Base-by-base conservation (phyloP, 2,329 filamentous ascomycete species). In the Colletotrichum sansevieriae region DNA sequence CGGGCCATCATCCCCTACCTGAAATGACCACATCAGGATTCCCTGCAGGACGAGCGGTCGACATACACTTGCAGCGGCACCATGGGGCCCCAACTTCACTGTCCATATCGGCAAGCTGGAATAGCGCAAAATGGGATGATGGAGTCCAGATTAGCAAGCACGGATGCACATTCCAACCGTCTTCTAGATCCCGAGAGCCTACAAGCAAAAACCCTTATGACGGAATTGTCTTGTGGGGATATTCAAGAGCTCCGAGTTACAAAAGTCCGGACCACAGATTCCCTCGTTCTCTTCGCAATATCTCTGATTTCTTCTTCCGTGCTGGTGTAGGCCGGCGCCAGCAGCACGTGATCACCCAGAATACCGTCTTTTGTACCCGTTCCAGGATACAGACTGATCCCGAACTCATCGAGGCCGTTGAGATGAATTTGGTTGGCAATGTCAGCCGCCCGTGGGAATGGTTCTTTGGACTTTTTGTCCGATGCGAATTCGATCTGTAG, bases 331-430 rank as follows among this genome's bases (percentile, higher is more conserved):
- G 63, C 67, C 2, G 67, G 75, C 2, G 73, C 70, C 9, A 76
- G 58, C 9, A 74, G 56, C 11, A 74, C 69, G 8, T 75, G 72
- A n/a, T 76, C 75, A 8, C 75, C 74, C 0, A 54, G 22, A 9
- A 70, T 35, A 0, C 75, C 75, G 25, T 75, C 71, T 18, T 69
- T 68, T 2, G 72, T 75, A 3, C 74, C 75, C 3, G 41, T 74
- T 3, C 73, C 74, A 6, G 74, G 75, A 47, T 74, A 86, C 3
- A 91, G 82, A 63, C 85, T 83, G 4, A 82, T 84, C 47, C 84
- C 81, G 51, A 85, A 82, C 9, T 65, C 5, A 4, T 78, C 73
- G 11, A 84, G 74, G 1, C 90, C 77, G 12, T 87, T 58, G 12
- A 62, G 51, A n/a, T 76, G 71, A 20, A 75, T 61, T 4, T 54